Evolutionary conservation across 2,329 filamentous ascomycete species (phyloP), one percentile per base, ranked within the genome.

Genomic region (Chaetomium olivaceum): DNA sequence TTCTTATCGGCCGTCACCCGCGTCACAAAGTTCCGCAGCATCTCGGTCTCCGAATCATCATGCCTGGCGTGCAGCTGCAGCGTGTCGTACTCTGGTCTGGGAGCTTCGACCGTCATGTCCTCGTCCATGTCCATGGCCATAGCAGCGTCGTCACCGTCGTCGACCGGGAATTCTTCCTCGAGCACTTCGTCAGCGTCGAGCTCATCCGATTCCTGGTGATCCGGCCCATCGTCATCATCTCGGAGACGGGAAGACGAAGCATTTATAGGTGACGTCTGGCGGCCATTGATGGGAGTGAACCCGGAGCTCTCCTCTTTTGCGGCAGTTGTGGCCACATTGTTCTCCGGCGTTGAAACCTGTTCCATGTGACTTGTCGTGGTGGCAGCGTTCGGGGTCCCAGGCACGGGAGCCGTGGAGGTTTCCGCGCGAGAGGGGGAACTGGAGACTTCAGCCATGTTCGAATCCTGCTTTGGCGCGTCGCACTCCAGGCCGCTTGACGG

Each of bases 11-110:
- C 76, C 61, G 71, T 69, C 19, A 75, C 73, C 16, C 76, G 75
- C 29, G 73, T 76, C 33, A 79, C 72, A 66, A 78, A 78, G 52
- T 73, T 74, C 31, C 74, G 72, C 21, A 78, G 71, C 72, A 77
- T 71, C 29, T 76, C 75, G 0, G 74, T 74, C 39, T 78, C 75
- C 1, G 76, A 77, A 55, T 77, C 76, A 1, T 75, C 74, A 23
- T 76, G 73, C 0, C 68, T 48, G 2, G 66, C 70, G 48, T 68
- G 65, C n/a, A 67, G 64, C 36, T 67, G 71, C 16, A 63, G 65
- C 43, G 70, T 74, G 12, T 71, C 72, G 27, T 73, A 72, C 21
- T 72, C 68, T 14, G 66, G 60, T 19, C 36, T 61, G 2, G 65
- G 63, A 1, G 60, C 55, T 1, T 65, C 61, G 11, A 68, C 66